Conservation (phyloP, 2,329 filamentous ascomycete genomes). For the Pseudogymnoascus sp. region DNA sequence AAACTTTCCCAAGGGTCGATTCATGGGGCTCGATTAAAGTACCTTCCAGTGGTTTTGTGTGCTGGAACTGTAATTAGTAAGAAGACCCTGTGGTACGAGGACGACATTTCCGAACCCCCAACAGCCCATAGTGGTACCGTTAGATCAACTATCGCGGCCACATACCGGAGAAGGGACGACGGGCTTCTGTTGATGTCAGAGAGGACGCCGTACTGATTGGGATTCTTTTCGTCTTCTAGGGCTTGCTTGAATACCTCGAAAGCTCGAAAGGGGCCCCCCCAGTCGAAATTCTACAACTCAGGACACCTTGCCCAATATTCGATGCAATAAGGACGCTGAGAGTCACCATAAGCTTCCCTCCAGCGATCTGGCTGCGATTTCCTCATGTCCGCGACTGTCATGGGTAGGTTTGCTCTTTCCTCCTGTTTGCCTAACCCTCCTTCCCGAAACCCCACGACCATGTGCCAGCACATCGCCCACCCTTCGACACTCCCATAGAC, state of each 20-base stretch:
- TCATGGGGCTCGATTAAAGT: slow-evolving; percentile 10
- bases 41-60: slow-evolving; percentile 1
- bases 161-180: background rate
- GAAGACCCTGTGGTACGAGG: slow-evolving; percentile 7
- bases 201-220: background rate
- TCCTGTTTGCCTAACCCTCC: slow-evolving; percentile 8
- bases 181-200: background rate
- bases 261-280: background rate
- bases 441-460: slow-evolving; percentile 11
- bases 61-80: slow-evolving; percentile 6
- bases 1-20: background rate
- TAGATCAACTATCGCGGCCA: background rate
- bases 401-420: slow-evolving; percentile 12
- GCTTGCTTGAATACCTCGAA: slow-evolving; percentile 6
- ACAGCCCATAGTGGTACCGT: background rate
- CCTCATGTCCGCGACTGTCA: slow-evolving; percentile 10
- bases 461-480: background rate
- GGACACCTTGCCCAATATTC: slow-evolving; percentile 3
- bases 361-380: slow-evolving; percentile 5
- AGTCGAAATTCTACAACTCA: background rate
- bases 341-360: background rate
- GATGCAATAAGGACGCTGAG: slow-evolving; percentile 7
- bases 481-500: background rate
- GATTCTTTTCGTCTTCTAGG: slow-evolving; percentile 2
- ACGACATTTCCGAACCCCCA: background rate